Percentiles rank a stretch among this genome's conserved stretches.
phyloP scores from a whole-genome alignment of 768 basidiomycete species.

The Boletus vermiculosoides region DNA sequence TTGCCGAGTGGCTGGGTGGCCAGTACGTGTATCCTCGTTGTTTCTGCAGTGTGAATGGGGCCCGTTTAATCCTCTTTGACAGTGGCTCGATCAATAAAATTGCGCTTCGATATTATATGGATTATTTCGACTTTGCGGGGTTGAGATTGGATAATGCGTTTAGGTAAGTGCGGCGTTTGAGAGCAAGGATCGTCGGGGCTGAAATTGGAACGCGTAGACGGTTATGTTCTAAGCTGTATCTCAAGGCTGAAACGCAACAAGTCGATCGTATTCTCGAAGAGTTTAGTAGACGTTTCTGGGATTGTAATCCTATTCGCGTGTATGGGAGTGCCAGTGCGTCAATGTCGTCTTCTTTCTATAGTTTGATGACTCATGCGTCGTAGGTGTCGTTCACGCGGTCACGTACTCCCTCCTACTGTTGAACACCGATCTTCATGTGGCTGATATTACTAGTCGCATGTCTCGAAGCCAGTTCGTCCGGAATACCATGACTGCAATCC shows the following conservation, averaged over 20 bases:
- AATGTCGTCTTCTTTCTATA: not conserved
- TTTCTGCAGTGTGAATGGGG: not conserved
- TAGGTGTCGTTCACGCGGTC: constrained; percentile 93
- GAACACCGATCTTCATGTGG: constrained; percentile 97
- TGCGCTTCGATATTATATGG: constrained; percentile 78
- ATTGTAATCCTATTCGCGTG: constrained; percentile 79
- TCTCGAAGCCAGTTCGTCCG: constrained; percentile 88
- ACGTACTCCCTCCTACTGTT: constrained; percentile 89
- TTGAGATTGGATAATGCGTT: constrained; percentile 88
- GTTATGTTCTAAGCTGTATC: constrained; percentile 86
- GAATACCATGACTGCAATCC: constrained; percentile 87
- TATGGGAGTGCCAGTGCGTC: constrained; percentile 83
- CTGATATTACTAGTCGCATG: constrained; percentile 87
- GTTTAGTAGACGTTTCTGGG: constrained; percentile 88
- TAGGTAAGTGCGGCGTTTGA: constrained; percentile 47
- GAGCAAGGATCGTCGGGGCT: not conserved
- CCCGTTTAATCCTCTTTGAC: constrained; percentile 3
- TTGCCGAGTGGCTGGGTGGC: constrained; percentile 95
- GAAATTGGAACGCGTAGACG: constrained; percentile 44
- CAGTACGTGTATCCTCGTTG: constrained; percentile 55
- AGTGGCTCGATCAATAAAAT: constrained; percentile 77
- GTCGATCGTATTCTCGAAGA: constrained; percentile 94
- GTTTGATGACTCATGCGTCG: constrained; percentile 4
- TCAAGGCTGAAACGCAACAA: constrained; percentile 97
- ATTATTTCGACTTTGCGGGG: constrained; percentile 83